Conservation (phyloP, 1,284 basidiomycete genomes). For the Phellinidium pouzarii region DNA sequence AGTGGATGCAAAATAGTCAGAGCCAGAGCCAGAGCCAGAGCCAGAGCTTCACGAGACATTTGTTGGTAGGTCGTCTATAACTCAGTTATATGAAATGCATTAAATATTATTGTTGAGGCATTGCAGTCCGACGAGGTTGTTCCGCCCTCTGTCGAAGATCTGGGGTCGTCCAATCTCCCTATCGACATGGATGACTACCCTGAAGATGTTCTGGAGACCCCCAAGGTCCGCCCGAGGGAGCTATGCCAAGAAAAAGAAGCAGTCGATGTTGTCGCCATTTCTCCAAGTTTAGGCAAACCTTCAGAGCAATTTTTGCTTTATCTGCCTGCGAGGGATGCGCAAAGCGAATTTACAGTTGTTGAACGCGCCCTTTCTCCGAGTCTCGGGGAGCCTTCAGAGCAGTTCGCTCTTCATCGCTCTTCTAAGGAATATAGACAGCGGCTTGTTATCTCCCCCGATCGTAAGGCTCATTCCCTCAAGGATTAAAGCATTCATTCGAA, state of each 20-base stretch:
- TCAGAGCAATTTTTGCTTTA: neutral
- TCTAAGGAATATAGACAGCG: neutral
- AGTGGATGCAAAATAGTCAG: slow-evolving; percentile 14
- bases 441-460: neutral
- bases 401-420: neutral
- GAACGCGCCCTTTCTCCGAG: neutral
- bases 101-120: neutral
- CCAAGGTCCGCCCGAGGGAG: neutral
- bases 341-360: too few species aligned
- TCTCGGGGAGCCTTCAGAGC: neutral
- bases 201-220: neutral
- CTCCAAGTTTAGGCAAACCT: slow-evolving; percentile 6
- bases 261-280: neutral
- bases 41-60: neutral
- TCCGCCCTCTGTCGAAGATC: slow-evolving; percentile 4
- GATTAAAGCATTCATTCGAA: too few species aligned
- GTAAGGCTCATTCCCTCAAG: neutral
- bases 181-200: neutral
- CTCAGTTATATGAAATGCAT: neutral
- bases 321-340: neutral
- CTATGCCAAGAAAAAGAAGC: neutral
- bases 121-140: neutral
- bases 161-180: slow-evolving; percentile 2
- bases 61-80: neutral
- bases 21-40: neutral